These are phyloP conservation scores for Thelonectria blattea DNA, from an alignment of 2,329 filamentous ascomycete species.

Conservation along the genomic window DNA sequence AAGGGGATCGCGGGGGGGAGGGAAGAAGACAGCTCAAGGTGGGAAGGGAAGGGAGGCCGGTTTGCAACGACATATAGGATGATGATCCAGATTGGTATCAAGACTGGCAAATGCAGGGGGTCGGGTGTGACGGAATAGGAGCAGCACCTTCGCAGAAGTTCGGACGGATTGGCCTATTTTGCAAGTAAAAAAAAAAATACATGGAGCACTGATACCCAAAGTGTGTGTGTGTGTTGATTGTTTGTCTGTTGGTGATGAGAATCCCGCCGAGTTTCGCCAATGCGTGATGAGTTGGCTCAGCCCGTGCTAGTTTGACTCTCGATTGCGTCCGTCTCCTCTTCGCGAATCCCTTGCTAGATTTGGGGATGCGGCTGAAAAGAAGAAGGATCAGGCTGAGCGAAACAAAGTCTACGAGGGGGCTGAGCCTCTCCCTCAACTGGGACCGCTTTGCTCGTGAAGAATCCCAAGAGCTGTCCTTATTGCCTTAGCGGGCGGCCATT, in stretches of 20 bases:
- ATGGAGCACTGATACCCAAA: slow-evolving; percentile 25
- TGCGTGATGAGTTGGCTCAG: background rate
- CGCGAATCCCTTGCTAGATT: background rate
- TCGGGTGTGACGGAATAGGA: slow-evolving; percentile 1
- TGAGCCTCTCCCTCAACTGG: background rate
- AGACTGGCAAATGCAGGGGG: slow-evolving; percentile 19
- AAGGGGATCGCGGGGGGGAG: background rate
- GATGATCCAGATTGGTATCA: slow-evolving; percentile 39
- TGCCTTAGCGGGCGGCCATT: no score
- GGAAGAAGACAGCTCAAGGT: slow-evolving; percentile 14
- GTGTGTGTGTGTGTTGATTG: slow-evolving; percentile 5
- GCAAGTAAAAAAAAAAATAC: slow-evolving; percentile 4
- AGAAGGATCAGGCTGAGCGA: slow-evolving; percentile 8
- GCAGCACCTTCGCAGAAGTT: slow-evolving; percentile 29
- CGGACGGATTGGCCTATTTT: slow-evolving; percentile 34
- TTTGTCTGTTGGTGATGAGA: slow-evolving; percentile 10
- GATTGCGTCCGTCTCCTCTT: background rate
- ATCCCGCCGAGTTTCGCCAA: slow-evolving; percentile 9
- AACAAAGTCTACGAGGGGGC: background rate
- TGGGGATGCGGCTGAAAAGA: slow-evolving; percentile 5
- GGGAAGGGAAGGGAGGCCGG: background rate
- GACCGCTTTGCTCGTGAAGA: background rate
- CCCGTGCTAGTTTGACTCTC: background rate
- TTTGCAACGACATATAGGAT: slow-evolving; percentile 34
- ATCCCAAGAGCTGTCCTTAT: no score